Evolutionary conservation across 2,329 filamentous ascomycete species (phyloP).

Genomic region (Fusarium buharicum): DNA sequence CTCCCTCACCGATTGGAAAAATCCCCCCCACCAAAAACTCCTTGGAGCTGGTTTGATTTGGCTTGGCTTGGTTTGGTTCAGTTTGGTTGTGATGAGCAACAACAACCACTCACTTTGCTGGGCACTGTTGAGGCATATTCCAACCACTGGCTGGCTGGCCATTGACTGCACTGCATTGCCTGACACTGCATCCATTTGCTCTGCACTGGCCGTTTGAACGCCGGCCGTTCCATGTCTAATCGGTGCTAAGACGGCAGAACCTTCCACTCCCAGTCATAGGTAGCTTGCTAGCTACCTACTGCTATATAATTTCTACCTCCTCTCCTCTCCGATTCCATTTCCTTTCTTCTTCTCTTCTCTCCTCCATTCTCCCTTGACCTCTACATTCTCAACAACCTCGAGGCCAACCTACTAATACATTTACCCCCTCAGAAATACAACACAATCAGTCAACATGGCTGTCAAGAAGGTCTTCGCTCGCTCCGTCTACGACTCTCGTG

Average conservation of each 20-base stretch:
- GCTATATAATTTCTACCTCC: constrained; percentile 27
- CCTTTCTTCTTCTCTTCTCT: constrained; percentile 1
- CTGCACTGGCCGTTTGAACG: constrained; percentile 26
- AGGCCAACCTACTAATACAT: constrained; percentile 37
- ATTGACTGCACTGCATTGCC: constrained; percentile 8
- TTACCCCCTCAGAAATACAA: constrained; percentile 36
- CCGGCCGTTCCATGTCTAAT: constrained; percentile 28
- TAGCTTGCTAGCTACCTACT: background rate
- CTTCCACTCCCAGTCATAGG: constrained; percentile 19
- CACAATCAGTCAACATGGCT: constrained; percentile 73
- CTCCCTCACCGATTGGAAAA: constrained; percentile 39
- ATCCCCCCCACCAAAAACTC: constrained; percentile 40
- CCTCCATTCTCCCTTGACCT: constrained; percentile 21
- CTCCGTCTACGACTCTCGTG: constrained; percentile 97
- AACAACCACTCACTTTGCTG: constrained; percentile 31
- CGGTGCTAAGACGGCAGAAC: constrained; percentile 23
- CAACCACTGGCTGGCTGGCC: constrained; percentile 20
- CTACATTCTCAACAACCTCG: constrained; percentile 12
- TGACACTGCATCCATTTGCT: background rate
- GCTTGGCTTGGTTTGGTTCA: constrained; percentile 23
- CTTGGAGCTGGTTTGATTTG: constrained; percentile 35
- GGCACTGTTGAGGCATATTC: constrained; percentile 45
- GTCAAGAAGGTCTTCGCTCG: constrained; percentile 92
- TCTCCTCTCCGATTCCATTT: constrained; percentile 17
- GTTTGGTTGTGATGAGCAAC: constrained; percentile 44